These are phyloP conservation scores for Tricholoma terreum DNA, from an alignment of 768 basidiomycete genomes.

Conservation along the genomic window DNA sequence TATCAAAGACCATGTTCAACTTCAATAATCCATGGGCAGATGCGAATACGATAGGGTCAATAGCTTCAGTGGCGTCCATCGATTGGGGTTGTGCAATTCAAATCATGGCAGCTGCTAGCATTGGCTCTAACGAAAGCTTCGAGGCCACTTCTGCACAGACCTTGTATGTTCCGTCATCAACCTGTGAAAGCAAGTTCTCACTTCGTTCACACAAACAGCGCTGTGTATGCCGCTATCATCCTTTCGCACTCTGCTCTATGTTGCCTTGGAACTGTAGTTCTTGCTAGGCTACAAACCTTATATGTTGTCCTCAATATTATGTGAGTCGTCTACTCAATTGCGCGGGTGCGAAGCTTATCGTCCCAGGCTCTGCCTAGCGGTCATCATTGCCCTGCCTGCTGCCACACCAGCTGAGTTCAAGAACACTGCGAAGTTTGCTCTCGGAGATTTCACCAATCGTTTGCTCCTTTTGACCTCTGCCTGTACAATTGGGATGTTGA, in stretches of 20 bases:
- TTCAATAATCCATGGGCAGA: conserved; percentile 45
- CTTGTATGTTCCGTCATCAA: conserved; percentile 19
- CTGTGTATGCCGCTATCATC: conserved; percentile 63
- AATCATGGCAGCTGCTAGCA: conserved; percentile 47
- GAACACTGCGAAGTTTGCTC: conserved; percentile 60
- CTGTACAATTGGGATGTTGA: conserved; percentile 17
- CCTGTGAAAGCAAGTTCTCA: background rate
- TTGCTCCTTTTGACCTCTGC: background rate
- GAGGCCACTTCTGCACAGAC: conserved; percentile 31
- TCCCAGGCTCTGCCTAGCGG: conserved; percentile 53
- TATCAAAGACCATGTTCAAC: conserved; percentile 17
- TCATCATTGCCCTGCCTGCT: conserved; percentile 69
- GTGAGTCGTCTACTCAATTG: conserved; percentile 36
- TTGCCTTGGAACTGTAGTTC: conserved; percentile 59
- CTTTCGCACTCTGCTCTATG: conserved; percentile 62
- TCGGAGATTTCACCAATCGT: conserved; percentile 43
- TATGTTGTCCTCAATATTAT: conserved; percentile 68
- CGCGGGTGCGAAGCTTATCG: background rate
- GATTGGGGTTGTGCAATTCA: conserved; percentile 63
- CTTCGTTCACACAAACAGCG: conserved; percentile 35
- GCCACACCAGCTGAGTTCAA: conserved; percentile 57
- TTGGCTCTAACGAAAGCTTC: conserved; percentile 32
- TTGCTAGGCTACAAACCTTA: conserved; percentile 69
- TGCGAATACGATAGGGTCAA: conserved; percentile 45
- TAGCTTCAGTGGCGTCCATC: conserved; percentile 47